Evolutionary conservation across 768 basidiomycete genomes (phyloP), one percentile per base, ranked within the genome.

Genomic region (Boletus reticuloceps): DNA sequence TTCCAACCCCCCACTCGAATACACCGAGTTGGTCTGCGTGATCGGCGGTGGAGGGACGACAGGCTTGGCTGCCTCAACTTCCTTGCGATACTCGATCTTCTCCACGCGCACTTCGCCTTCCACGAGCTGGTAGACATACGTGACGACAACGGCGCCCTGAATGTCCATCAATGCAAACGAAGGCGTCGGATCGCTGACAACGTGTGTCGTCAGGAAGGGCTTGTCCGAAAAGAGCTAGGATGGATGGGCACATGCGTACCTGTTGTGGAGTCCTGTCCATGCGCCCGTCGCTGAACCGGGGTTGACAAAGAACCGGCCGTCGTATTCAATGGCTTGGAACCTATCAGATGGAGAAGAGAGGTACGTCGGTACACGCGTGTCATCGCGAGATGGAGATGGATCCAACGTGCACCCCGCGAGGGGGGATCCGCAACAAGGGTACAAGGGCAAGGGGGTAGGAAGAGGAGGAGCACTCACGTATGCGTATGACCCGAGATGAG

Each of bases 81-180:
- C 85, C 62, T 87, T 88, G 55, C 88, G 77, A 76, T 85, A 91
- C 69, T 91, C 89, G 52, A 93, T 87, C 77, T 93, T 93, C 76
- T 93, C 91, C 6, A 93, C 91, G n/a, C 90, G 80, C 3, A 95
- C 93, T 70, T 95, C 94, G 40, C 92, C 91, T 41, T 95, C 93
- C 43, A 96, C 88, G 31, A 96, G 83, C 66, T 95, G 93, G 70
- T 96, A 98, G 4, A 98, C 94, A 65, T 97, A 98, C 3, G 96
- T 98, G 27, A 97, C 94, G 34, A 99, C 91, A 10, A 96, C 93
- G 3, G 92, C 85, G 6, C 97, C 97, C 74, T 99, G 97, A 36
- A 99, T 88, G 69, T 98, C 97, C 89, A 99, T 93, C 43, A 98
- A 75, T 1, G 97, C 97, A 66, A 99, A 99, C 3, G 93, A 94